A percentile compares a stretch with the other conserved stretches of the same genome.
Evolutionary conservation across 2,329 filamentous ascomycete genomes (phyloP).

Genomic region (Fusarium camptoceras): DNA sequence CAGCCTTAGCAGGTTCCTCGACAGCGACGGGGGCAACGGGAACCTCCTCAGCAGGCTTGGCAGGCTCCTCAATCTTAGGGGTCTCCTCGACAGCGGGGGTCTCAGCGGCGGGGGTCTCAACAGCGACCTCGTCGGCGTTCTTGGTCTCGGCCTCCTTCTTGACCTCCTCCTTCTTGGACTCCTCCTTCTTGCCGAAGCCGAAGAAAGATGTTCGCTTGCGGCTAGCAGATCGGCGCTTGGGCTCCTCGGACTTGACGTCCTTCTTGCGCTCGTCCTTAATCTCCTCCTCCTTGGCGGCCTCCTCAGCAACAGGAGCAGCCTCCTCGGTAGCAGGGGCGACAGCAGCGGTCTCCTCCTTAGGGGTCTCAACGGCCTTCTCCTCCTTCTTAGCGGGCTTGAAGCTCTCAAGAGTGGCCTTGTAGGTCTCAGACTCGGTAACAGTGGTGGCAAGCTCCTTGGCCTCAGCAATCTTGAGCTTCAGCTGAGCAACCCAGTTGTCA

Average conservation of each 20-base stretch:
- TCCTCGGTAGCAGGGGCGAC: conserved; percentile 45
- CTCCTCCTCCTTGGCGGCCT: conserved; percentile 53
- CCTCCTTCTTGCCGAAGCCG: conserved; percentile 68
- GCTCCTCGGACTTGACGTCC: conserved; percentile 66
- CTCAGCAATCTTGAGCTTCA: conserved; percentile 85
- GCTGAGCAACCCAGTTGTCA: conserved; percentile 89
- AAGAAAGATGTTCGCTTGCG: conserved; percentile 76
- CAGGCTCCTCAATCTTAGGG: conserved; percentile 67
- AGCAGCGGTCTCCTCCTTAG: conserved; percentile 50
- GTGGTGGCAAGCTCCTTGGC: conserved; percentile 83
- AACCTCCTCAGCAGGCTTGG: conserved; percentile 53
- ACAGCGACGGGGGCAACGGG: conserved; percentile 56
- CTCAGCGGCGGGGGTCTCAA: conserved; percentile 51
- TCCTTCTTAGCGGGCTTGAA: conserved; percentile 66
- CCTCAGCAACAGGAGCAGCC: conserved; percentile 46
- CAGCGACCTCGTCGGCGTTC: conserved; percentile 49
- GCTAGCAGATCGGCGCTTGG: conserved; percentile 72
- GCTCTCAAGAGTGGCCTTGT: conserved; percentile 87
- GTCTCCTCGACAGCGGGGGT: conserved; percentile 66
- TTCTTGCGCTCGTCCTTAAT: conserved; percentile 29
- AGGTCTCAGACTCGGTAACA: conserved; percentile 82
- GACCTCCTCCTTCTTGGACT: conserved; percentile 58
- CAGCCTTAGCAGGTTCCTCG: conserved; percentile 46
- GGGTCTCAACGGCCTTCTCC: conserved; percentile 53
- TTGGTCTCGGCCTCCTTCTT: conserved; percentile 61